Evolutionary conservation across 768 basidiomycete genomes (phyloP), one percentile per base, ranked within the genome.

Genomic region (Daedaleopsis sinensis): DNA sequence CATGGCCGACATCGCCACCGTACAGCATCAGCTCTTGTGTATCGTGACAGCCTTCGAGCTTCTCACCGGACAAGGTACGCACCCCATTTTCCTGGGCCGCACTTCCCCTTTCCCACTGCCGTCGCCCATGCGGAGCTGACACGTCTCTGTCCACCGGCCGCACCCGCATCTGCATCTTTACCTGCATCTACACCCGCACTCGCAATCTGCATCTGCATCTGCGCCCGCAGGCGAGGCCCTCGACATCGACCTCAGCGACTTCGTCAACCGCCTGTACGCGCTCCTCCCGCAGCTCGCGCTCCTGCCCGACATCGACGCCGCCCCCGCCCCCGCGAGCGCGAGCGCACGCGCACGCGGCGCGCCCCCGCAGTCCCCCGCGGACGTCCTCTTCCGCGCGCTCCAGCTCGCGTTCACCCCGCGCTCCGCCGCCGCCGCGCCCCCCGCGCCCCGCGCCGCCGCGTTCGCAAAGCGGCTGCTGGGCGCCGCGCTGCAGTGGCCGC

Each of bases 11-110:
- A 76, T 72, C 47, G 70, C 68, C 46, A 74, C 79, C 50, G 75
- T 86, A 57, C 84, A 80, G 62, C 84, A 83, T 66, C 85, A 84
- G 65, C 79, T 99, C 61, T 78, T 89, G 63, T 97, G 93, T 69
- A 93, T 98, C 68, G 87, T 92, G 60, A 97, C 97, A 43, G 97
- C 96, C n/a, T 98, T 98, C 69, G 95, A 98, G 70, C 85, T 99
- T 51, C 84, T 98, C 44, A 91, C 93, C 13, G 97, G 97, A 27
- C 97, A 99, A 86, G 97, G 96, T 87, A 61, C 63, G 76, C 52
- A 21, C 58, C 47, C 53, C 24, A 19, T 12, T 38, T 53, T 35
- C 44, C 15, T 27, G 54, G 50, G 19, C 58, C 35, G 51, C 18
- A 21, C 38, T 54, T 18, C 42, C 52, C 37, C 16, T n/a, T 51